Evolutionary conservation across 495 filamentous ascomycete species (phyloP).

Genomic region (Penicillium atrosanguineum): DNA sequence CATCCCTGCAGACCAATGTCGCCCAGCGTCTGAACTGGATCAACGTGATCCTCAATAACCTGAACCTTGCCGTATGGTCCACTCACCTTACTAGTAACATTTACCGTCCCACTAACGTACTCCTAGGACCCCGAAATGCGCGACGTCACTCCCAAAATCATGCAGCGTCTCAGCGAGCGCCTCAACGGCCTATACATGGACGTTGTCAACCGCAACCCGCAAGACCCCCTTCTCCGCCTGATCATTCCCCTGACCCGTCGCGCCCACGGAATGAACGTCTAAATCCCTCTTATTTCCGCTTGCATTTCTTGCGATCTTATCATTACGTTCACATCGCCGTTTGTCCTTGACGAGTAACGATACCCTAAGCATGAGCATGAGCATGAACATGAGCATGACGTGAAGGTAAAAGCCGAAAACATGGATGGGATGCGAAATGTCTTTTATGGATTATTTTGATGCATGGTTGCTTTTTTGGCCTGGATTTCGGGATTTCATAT

Average conservation of each 20-base stretch:
- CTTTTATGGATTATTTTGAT: background rate
- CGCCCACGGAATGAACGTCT: conserved; percentile 48
- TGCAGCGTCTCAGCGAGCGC: conserved; percentile 68
- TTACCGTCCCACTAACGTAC: background rate
- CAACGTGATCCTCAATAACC: conserved; percentile 60
- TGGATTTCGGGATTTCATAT: background rate
- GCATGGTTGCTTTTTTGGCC: background rate
- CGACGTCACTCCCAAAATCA: conserved; percentile 61
- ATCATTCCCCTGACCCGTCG: conserved; percentile 56
- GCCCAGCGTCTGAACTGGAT: conserved; percentile 74
- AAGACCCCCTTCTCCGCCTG: conserved; percentile 60
- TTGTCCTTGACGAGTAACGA: conserved; percentile 20
- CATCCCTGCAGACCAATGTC: conserved; percentile 62
- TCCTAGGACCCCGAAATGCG: conserved; percentile 70
- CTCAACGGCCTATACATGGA: conserved; percentile 69
- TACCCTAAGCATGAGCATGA: too few species aligned
- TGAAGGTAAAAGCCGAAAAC: background rate
- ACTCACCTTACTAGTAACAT: background rate
- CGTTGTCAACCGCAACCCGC: conserved; percentile 58
- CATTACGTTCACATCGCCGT: conserved; percentile 3
- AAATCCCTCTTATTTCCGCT: conserved; percentile 2
- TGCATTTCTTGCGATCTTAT: conserved; percentile 1
- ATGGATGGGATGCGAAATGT: conserved; percentile 2
- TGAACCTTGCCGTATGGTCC: conserved; percentile 49
- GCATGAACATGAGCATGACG: background rate